phyloP scores from a whole-genome alignment of 805 yeast species.

The Candida arabinofermentans region DNA sequence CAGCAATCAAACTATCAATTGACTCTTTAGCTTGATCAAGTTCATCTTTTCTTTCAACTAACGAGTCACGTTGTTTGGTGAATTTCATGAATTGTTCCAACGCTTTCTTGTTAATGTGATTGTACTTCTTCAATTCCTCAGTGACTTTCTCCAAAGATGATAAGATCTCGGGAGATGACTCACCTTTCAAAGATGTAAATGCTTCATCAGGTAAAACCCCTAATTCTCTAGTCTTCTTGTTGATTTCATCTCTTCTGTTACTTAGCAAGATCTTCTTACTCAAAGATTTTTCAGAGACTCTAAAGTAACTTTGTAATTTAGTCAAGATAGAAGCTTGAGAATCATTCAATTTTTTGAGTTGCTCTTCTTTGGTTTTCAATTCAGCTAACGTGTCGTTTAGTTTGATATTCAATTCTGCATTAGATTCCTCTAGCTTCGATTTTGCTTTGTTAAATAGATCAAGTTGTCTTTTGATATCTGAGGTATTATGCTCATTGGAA shows the following conservation, averaged over 20 bases:
- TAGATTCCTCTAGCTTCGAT: conserved; percentile 26
- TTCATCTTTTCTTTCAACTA: conserved; percentile 62
- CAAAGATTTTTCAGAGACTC: conserved; percentile 58
- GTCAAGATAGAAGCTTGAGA: conserved; percentile 51
- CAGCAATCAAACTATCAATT: conserved; percentile 65
- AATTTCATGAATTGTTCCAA: conserved; percentile 76
- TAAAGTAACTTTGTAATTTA: conserved; percentile 57
- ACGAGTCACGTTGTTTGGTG: conserved; percentile 64
- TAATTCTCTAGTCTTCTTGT: conserved; percentile 68
- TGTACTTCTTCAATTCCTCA: conserved; percentile 54
- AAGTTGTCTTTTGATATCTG: conserved; percentile 18
- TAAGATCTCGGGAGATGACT: conserved; percentile 48
- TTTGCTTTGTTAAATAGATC: conserved; percentile 9
- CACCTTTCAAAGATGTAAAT: conserved; percentile 43
- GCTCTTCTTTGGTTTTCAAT: conserved; percentile 33
- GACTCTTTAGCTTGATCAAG: conserved; percentile 66
- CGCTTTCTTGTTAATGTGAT: conserved; percentile 86
- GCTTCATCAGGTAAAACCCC: conserved; percentile 92
- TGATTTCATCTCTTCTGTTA: conserved; percentile 66
- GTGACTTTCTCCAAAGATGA: conserved; percentile 49
- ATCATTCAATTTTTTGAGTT: conserved; percentile 48
- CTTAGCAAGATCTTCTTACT: conserved; percentile 57
- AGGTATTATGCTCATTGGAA: conserved; percentile 8
- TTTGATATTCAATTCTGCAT: conserved; percentile 25
- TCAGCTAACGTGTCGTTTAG: conserved; percentile 29